Base-by-base conservation (phyloP, 768 basidiomycete species). In the Chalciporus pseudorubinellus region DNA sequence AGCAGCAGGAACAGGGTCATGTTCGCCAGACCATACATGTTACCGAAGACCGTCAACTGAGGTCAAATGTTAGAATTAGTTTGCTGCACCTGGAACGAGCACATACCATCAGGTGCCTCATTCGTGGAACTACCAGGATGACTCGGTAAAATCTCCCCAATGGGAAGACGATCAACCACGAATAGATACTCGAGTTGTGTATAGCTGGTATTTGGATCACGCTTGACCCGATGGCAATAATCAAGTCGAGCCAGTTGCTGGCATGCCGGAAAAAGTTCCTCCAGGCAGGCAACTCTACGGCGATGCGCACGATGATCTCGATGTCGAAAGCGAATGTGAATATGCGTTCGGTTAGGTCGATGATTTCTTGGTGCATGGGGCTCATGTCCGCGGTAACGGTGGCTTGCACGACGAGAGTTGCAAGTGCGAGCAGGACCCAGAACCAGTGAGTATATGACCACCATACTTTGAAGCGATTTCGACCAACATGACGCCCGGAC, bases 101-200 rank as follows among this genome's bases (percentile, higher is more conserved):
- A 31, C 56, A 51, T 28, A 95, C 92, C 73, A 98, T 68, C 26
- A 98, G 71, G 1, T 88, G 89, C 56, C 82, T 87, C 92, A 97
- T 97, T 50, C 91, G 75, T 0, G 94, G 95, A 18, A 97, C 81
- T 43, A 85, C 88, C 45, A 98, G 66, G 60, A 98, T 92, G 40
- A 97, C 91, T 3, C 95, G 77, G 67, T 98, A 97, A 72, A 95
- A 98, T 60, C 95, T 76, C 59, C 76, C 75, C 13, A 97, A 73
- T 65, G 92, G 90, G 60, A 98, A 89, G 26, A 89, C 77, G 3
- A 91, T 95, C 57, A 97, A 77, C 95, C 95, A 98, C 0, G 86
- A 80, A 62, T 95, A 95, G 3, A 84, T 74, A 7, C 59, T 52
- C 6, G 85, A 85, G 9, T 76, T 53, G 47, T 79, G 78, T 20